These are phyloP conservation scores for Fraxinus greggii DNA, from an alignment of 305 asterid species.

Conservation along the genomic window DNA sequence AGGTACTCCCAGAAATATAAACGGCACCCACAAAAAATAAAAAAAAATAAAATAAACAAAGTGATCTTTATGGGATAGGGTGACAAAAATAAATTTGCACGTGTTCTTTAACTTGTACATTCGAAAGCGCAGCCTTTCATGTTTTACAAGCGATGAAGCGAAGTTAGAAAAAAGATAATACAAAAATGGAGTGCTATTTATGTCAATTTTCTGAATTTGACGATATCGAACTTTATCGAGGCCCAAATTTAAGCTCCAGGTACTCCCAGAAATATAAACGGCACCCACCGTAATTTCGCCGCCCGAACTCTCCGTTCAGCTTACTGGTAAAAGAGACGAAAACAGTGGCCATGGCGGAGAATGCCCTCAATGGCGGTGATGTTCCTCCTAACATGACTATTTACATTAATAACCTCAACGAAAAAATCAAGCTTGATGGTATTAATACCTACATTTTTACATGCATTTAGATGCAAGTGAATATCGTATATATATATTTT, in stretches of 20 bases:
- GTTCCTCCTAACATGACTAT: slow-evolving; percentile 66
- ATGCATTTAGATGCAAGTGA: neutral
- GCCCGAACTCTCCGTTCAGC: slow-evolving; percentile 5
- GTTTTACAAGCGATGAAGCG: no score
- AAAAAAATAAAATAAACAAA: no score
- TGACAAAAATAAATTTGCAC: no score
- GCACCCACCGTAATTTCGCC: neutral
- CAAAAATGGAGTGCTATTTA: no score
- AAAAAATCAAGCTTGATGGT: slow-evolving; percentile 97
- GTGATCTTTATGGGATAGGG: no score
- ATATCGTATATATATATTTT: neutral
- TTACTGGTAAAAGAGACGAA: slow-evolving; percentile 20
- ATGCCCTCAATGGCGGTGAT: slow-evolving; percentile 46
- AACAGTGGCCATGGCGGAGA: slow-evolving; percentile 64
- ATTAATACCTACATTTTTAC: neutral
- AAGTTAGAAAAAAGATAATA: no score
- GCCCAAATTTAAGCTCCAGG: slow-evolving; percentile 23
- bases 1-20: neutral
- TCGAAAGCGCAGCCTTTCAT: no score
- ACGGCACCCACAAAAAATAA: slow-evolving; percentile 6
- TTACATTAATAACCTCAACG: slow-evolving; percentile 90
- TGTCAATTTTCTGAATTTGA: neutral
- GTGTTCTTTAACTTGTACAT: no score
- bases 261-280: neutral
- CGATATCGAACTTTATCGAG: neutral